Evolutionary conservation across 345 rosid species (phyloP).

Genomic region (Camelina laxa): DNA sequence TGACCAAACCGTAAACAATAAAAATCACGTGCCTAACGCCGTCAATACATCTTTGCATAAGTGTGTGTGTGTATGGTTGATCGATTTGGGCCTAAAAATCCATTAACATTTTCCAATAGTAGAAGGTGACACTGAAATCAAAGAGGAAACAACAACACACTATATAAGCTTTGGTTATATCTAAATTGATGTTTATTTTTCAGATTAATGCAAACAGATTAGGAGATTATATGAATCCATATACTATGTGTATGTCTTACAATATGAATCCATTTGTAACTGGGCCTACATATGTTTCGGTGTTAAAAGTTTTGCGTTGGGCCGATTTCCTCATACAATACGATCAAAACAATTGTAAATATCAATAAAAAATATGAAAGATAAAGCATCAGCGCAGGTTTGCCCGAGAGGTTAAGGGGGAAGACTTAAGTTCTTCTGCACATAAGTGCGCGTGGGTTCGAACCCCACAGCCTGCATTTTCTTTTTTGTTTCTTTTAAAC

Average conservation of each 20-base stretch:
- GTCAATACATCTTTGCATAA: background rate
- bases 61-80: background rate
- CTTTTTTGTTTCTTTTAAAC: background rate
- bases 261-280: no score
- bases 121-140: background rate
- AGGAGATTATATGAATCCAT: background rate
- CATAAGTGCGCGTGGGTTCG: constrained; percentile 97
- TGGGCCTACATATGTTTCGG: background rate
- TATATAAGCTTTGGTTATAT: background rate
- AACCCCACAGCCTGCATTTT: constrained; percentile 88
- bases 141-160: background rate
- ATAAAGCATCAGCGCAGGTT: constrained; percentile 49
- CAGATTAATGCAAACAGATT: background rate
- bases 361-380: background rate
- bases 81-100: background rate
- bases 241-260: background rate
- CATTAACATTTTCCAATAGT: background rate
- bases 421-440: constrained; percentile 96
- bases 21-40: constrained; percentile 31
- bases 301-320: background rate
- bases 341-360: no score
- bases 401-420: constrained; percentile 99
- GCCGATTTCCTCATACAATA: background rate
- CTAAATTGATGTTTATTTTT: background rate
- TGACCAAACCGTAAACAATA: constrained; percentile 24